phyloP scores from a whole-genome alignment of 1,284 basidiomycete genomes.

The Sphagnurus paluster region DNA sequence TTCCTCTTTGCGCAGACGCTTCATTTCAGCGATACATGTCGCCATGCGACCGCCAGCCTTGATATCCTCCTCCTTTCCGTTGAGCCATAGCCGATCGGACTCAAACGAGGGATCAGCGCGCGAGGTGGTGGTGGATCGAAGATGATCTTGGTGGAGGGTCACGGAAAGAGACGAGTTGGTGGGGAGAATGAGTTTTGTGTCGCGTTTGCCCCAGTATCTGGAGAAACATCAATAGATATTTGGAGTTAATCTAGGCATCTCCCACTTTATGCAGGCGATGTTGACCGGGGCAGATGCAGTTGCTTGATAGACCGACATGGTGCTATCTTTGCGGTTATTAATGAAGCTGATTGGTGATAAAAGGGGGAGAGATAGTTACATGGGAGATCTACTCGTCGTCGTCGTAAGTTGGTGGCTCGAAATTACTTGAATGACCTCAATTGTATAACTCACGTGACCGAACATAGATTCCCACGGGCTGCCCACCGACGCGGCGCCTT shows the following conservation, averaged over 20 bases:
- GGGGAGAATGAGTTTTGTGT: slow-evolving; percentile 93
- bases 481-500: slow-evolving; percentile 17
- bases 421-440: too few species aligned
- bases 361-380: background rate
- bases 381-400: too few species aligned
- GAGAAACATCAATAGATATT: slow-evolving; percentile 14
- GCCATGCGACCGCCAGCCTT: slow-evolving; percentile 77
- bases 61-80: slow-evolving; percentile 89
- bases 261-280: slow-evolving; percentile 93
- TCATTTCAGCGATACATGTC: slow-evolving; percentile 90
- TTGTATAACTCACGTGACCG: background rate
- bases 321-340: slow-evolving; percentile 25
- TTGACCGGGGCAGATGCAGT: slow-evolving; percentile 94
- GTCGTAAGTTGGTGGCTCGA: too few species aligned
- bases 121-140: slow-evolving; percentile 92
- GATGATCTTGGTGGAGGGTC: slow-evolving; percentile 95
- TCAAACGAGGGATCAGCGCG: slow-evolving; percentile 79
- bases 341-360: too few species aligned
- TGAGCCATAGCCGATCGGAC: slow-evolving; percentile 90
- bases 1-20: slow-evolving; percentile 66
- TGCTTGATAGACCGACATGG: slow-evolving; percentile 77
- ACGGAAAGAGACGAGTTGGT: slow-evolving; percentile 98
- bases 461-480: slow-evolving; percentile 19
- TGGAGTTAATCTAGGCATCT: slow-evolving; percentile 25
- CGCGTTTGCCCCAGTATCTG: slow-evolving; percentile 98